phyloP scores from a whole-genome alignment of 257 asterid species.

The Capsicum baccatum region DNA sequence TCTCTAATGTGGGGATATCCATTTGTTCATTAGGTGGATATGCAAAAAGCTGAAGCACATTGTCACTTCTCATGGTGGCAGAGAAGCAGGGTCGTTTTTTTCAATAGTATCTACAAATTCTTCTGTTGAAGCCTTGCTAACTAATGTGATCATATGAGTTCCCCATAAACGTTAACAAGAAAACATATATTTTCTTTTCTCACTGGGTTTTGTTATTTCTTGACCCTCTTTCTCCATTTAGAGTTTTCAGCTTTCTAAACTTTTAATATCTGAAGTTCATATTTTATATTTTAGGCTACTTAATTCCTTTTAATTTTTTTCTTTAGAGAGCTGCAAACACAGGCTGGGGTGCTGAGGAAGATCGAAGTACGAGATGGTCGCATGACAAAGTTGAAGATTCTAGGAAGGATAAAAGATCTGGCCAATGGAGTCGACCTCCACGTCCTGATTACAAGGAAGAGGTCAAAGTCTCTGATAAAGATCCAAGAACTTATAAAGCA shows the following conservation, averaged over 20 bases:
- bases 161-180: neutral
- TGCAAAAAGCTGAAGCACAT: neutral
- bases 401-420: constrained; percentile 44
- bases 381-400: constrained; percentile 58
- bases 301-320: constrained; percentile 3
- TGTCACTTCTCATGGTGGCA: constrained; percentile 6
- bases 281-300: constrained; percentile 1
- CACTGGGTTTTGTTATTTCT: neutral
- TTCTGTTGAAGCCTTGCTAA: constrained; percentile 10
- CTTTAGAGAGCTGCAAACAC: constrained; percentile 94
- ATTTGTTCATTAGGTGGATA: neutral
- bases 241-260: neutral
- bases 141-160: neutral
- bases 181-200: neutral
- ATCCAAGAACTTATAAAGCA: constrained; percentile 38
- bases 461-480: constrained; percentile 36
- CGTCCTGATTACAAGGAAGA: constrained; percentile 41
- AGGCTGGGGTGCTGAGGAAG: constrained; percentile 96
- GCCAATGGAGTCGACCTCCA: constrained; percentile 37
- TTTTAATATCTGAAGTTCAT: neutral
- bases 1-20: neutral
- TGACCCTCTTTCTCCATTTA: neutral
- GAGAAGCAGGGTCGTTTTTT: neutral
- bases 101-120: neutral
- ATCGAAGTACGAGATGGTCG: constrained; percentile 55